A percentile compares a stretch with the other conserved stretches of the same genome.
phyloP scores from a whole-genome alignment of 352 stramenopile genomes.

The Phytopythium helicoides region DNA sequence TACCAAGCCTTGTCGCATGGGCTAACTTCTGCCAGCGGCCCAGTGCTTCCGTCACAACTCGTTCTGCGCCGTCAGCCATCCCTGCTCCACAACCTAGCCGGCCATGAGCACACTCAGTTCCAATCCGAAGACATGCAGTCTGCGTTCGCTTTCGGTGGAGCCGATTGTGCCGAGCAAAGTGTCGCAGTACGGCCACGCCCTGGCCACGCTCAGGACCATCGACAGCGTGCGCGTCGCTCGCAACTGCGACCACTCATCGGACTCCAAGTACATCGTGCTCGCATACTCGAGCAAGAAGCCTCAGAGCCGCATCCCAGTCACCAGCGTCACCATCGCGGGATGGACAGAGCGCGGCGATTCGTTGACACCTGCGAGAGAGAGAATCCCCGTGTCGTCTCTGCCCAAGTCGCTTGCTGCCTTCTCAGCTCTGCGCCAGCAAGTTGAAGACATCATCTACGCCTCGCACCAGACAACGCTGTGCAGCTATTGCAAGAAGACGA shows the following conservation, averaged over 20 bases:
- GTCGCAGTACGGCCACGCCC: slow-evolving; percentile 15
- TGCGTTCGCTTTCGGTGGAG: slow-evolving; percentile 23
- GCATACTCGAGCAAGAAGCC: slow-evolving; percentile 3
- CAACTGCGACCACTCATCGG: not conserved
- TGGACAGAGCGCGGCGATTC: not conserved
- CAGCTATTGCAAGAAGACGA: slow-evolving; percentile 12
- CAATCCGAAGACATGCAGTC: not conserved
- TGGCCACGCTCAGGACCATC: slow-evolving; percentile 28
- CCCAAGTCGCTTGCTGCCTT: slow-evolving; percentile 15
- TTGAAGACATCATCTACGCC: slow-evolving; percentile 12
- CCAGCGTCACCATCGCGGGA: not conserved
- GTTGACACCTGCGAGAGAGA: too few species aligned
- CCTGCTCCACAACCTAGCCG: too few species aligned
- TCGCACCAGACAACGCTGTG: slow-evolving; percentile 11
- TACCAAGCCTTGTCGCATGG: too few species aligned
- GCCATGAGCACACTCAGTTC: too few species aligned
- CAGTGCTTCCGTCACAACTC: too few species aligned
- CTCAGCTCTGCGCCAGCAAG: slow-evolving; percentile 8
- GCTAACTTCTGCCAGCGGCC: too few species aligned
- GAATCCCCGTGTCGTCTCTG: too few species aligned
- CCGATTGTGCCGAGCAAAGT: slow-evolving; percentile 20
- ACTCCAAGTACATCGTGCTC: not conserved
- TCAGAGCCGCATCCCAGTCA: slow-evolving; percentile 1
- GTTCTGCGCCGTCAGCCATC: too few species aligned
- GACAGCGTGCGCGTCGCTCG: slow-evolving; percentile 16